A percentile compares a stretch with the other conserved stretches of the same genome.
These are phyloP conservation scores for Lentinula boryana DNA, from an alignment of 768 basidiomycete species.

Conservation along the genomic window DNA sequence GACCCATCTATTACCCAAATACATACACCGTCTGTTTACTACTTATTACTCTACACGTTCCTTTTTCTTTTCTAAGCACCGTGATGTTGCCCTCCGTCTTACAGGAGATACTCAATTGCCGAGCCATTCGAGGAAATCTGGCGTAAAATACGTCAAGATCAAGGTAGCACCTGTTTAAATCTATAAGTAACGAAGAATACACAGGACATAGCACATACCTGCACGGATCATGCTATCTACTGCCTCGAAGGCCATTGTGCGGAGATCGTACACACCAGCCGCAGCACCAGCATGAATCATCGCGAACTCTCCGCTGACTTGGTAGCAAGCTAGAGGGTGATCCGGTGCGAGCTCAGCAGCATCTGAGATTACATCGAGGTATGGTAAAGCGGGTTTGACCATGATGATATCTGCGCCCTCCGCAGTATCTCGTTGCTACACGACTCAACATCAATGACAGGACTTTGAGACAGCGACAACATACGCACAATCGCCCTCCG, in stretches of 20 bases:
- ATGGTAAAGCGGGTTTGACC: slow-evolving; percentile 96
- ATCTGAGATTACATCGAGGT: slow-evolving; percentile 93
- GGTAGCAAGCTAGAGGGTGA: slow-evolving; percentile 94
- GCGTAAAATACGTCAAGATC: slow-evolving; percentile 94
- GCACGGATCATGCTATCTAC: slow-evolving; percentile 90
- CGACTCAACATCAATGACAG: slow-evolving; percentile 1
- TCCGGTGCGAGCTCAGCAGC: slow-evolving; percentile 76
- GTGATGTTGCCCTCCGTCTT: too few species aligned
- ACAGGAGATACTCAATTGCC: slow-evolving; percentile 13
- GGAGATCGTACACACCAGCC: slow-evolving; percentile 90
- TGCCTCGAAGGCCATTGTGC: slow-evolving; percentile 91
- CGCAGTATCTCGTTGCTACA: slow-evolving; percentile 73
- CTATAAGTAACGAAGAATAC: background rate
- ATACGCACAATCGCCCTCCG: slow-evolving; percentile 82
- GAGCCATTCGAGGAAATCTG: slow-evolving; percentile 90
- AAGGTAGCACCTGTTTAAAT: slow-evolving; percentile 66
- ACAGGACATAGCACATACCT: slow-evolving; percentile 41
- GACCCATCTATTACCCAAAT: too few species aligned
- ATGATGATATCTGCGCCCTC: slow-evolving; percentile 99
- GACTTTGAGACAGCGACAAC: background rate
- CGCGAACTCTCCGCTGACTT: slow-evolving; percentile 96
- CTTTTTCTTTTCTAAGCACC: background rate
- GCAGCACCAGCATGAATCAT: slow-evolving; percentile 94
- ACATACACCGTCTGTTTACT: too few species aligned
- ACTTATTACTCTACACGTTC: background rate